A percentile compares a stretch with the other conserved stretches of the same genome.
phyloP scores from a whole-genome alignment of 768 basidiomycete genomes.

The Calocybe indica region DNA sequence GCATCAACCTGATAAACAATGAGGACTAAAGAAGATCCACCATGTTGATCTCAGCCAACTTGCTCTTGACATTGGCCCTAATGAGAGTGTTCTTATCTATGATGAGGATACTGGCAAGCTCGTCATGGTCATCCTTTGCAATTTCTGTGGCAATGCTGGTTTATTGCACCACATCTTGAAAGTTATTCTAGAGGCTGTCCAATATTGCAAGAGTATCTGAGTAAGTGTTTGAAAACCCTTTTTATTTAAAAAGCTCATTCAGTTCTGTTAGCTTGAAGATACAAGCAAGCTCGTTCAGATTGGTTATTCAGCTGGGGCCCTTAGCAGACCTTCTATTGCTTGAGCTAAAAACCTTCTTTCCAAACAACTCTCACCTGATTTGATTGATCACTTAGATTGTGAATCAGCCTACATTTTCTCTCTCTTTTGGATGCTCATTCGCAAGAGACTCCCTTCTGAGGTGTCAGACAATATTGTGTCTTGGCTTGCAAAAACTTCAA shows the following conservation, averaged over 20 bases:
- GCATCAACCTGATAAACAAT: neutral
- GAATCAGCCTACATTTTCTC: conserved; percentile 7
- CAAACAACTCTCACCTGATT: neutral
- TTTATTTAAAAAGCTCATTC: neutral
- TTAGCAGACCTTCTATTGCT: conserved; percentile 7
- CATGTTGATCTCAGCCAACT: neutral
- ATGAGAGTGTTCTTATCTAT: neutral
- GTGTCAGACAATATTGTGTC: conserved; percentile 3
- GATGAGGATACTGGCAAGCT: neutral
- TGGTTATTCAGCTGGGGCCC: conserved; percentile 10
- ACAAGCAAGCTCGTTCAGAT: conserved; percentile 7
- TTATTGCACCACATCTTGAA: neutral
- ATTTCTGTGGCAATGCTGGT: neutral
- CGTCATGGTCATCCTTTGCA: neutral
- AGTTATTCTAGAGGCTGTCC: neutral
- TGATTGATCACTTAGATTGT: neutral
- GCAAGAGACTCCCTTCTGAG: conserved; percentile 6
- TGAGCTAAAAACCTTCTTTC: conserved; percentile 10
- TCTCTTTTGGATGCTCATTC: conserved; percentile 9
- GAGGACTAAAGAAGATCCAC: neutral
- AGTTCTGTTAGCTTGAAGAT: conserved; percentile 10
- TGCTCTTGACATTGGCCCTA: neutral
- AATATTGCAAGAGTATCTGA: neutral
- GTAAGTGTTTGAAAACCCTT: neutral
- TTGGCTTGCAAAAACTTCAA: neutral